These are phyloP conservation scores for Monosporascus ibericus DNA, from an alignment of 2,329 filamentous ascomycete species.

Conservation along the genomic window DNA sequence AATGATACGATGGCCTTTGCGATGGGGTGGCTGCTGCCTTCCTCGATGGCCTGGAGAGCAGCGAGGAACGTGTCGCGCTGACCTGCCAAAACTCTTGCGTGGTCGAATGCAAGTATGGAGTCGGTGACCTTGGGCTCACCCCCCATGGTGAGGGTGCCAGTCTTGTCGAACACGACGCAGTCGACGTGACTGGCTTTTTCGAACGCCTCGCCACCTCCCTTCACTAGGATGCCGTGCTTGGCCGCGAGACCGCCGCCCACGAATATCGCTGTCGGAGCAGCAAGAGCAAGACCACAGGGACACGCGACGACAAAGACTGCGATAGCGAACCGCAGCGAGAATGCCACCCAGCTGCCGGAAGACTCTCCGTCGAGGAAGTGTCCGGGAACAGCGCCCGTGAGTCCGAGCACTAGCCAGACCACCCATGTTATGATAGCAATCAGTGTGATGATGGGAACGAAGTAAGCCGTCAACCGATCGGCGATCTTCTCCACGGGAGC, in stretches of 20 bases:
- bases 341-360: conserved; percentile 62
- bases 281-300: conserved; percentile 75
- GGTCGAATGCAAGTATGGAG: conserved; percentile 32
- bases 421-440: conserved; percentile 67
- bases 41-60: conserved; percentile 56
- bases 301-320: conserved; percentile 84
- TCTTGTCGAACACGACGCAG: conserved; percentile 84
- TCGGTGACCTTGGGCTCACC: conserved; percentile 66
- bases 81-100: conserved; percentile 8
- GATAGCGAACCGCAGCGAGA: conserved; percentile 77
- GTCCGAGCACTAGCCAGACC: conserved; percentile 62
- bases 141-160: conserved; percentile 70
- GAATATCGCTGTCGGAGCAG: conserved; percentile 81
- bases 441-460: conserved; percentile 66
- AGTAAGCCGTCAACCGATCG: conserved; percentile 67
- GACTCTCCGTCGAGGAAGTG: conserved; percentile 46
- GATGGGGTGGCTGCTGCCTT: conserved; percentile 68
- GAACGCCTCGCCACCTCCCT: conserved; percentile 80
- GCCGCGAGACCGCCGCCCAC: conserved; percentile 77
- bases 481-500: conserved; percentile 72
- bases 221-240: conserved; percentile 72
- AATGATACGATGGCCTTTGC: conserved; percentile 64
- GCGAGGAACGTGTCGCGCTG: conserved; percentile 35
- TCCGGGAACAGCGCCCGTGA: conserved; percentile 48
- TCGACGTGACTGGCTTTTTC: conserved; percentile 75